These are phyloP conservation scores for Cucurbita pepo DNA, from an alignment of 306 rosid genomes.

Conservation along the genomic window DNA sequence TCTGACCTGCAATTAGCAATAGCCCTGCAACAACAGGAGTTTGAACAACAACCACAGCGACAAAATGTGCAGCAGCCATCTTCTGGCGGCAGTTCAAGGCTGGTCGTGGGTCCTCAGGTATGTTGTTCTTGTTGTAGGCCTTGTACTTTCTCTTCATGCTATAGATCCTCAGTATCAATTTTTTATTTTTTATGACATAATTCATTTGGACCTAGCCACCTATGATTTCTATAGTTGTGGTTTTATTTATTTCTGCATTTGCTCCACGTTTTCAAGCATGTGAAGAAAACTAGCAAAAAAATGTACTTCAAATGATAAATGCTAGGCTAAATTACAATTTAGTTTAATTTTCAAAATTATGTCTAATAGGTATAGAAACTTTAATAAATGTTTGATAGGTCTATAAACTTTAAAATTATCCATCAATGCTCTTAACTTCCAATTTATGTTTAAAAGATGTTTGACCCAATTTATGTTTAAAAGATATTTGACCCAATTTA, in stretches of 20 bases:
- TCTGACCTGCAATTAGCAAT: slow-evolving; percentile 89
- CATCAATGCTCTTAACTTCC: not conserved
- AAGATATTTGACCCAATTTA: not conserved
- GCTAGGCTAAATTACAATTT: not conserved
- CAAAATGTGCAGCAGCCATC: slow-evolving; percentile 49
- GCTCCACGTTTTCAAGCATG: not conserved
- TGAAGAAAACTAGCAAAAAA: not conserved
- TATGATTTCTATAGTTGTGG: not conserved
- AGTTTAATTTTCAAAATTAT: not conserved
- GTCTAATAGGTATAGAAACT: not conserved
- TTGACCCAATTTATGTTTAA: not conserved
- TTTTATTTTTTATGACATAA: not conserved
- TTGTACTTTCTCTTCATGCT: not conserved
- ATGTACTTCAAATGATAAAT: not conserved
- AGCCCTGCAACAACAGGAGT: slow-evolving; percentile 95
- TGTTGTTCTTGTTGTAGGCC: not conserved
- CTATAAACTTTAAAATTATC: not conserved
- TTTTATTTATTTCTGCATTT: not conserved
- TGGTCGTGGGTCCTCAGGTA: slow-evolving; percentile 93
- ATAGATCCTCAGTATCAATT: not conserved
- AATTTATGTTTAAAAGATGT: not conserved
- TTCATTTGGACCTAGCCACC: not conserved
- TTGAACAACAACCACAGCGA: slow-evolving; percentile 70
- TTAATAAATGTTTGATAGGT: not conserved
- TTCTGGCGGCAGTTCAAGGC: slow-evolving; percentile 36